Evolutionary conservation across 208 protist species (phyloP).

Genomic region (Eutreptiella sp.): DNA sequence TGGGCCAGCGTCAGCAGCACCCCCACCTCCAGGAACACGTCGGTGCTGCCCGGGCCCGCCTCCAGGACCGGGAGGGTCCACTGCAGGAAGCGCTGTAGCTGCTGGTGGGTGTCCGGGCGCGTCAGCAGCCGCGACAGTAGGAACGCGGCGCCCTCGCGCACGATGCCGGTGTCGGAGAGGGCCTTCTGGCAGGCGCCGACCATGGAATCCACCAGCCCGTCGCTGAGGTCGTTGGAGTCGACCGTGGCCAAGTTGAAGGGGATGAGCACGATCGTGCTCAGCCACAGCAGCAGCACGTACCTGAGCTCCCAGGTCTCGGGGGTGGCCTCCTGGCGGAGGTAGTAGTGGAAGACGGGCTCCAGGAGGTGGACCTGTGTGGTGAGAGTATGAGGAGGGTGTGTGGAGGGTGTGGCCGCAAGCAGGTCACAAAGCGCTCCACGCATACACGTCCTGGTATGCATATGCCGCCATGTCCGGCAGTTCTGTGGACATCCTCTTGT

Average conservation of each 20-base stretch:
- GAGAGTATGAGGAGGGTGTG: neutral
- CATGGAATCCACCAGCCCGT: slow-evolving; percentile 60
- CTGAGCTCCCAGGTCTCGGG: slow-evolving; percentile 84
- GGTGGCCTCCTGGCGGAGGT: slow-evolving; percentile 41
- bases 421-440: no score
- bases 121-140: slow-evolving; percentile 79
- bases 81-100: slow-evolving; percentile 40
- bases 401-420: no score
- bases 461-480: no score
- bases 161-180: slow-evolving; percentile 72
- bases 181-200: slow-evolving; percentile 59
- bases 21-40: slow-evolving; percentile 51
- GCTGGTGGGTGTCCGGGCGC: slow-evolving; percentile 61
- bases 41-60: neutral
- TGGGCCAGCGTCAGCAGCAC: slow-evolving; percentile 68
- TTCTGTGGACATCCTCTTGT: neutral
- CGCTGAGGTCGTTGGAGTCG: slow-evolving; percentile 64
- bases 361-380: slow-evolving; percentile 43
- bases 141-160: slow-evolving; percentile 76
- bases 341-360: slow-evolving; percentile 75
- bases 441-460: no score
- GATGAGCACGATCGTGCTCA: slow-evolving; percentile 88
- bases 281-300: slow-evolving; percentile 93
- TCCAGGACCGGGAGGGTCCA: slow-evolving; percentile 11
- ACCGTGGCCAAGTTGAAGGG: slow-evolving; percentile 89